Evolutionary conservation across 192 early-diverging fungal genomes (phyloP), one percentile per base, ranked within the genome.

Genomic region (Coemansia furcata): DNA sequence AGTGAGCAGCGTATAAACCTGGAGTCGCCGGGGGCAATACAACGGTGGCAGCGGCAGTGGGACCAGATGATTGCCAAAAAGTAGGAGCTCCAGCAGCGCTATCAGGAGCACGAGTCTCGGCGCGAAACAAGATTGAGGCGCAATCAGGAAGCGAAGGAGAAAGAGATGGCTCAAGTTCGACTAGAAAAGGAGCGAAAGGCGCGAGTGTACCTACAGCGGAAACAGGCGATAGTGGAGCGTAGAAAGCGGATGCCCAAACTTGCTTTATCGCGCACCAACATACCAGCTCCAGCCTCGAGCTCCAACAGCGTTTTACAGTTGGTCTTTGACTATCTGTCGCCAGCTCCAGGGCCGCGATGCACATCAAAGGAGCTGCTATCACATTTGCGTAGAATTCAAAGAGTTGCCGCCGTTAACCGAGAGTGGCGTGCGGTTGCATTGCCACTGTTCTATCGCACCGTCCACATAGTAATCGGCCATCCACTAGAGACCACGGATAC

Each of bases 351-450:
- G 21, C 32, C 10, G 8, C 3, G 10, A 14, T 44, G 42, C 42
- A 44, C 42, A 44, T 11, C 11, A 15, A 44, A 15, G 4, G 14
- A 44, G 42, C 42, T 44, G 42, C 15, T 44, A 17, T 4, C 42
- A 17, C 42, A 44, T 6, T 44, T 11, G 42, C 42, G 14, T 44
- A 14, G 14, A 14, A 8, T 44, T 17, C 14, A 15, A 14, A 11
- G 42, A 44, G 42, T 44, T 11, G 47, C 71, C 0, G 36, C 46
- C 2, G 66, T 73, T 2, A 52, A 55, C 43, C 36, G 43, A 7
- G 12, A 35, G 29, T 73, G 72, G 72, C 65, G 66, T 1, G 61
- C 37, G 0, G 37, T 37, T 15, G 5, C 65, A 4, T 29, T 63
- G 1, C 60, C 23, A 26, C 23, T 26, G 23, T 26, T 26, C 23